Evolutionary conservation across 1,284 basidiomycete genomes (phyloP), one percentile per base, ranked within the genome.

Genomic region (Pholiota adiposa): DNA sequence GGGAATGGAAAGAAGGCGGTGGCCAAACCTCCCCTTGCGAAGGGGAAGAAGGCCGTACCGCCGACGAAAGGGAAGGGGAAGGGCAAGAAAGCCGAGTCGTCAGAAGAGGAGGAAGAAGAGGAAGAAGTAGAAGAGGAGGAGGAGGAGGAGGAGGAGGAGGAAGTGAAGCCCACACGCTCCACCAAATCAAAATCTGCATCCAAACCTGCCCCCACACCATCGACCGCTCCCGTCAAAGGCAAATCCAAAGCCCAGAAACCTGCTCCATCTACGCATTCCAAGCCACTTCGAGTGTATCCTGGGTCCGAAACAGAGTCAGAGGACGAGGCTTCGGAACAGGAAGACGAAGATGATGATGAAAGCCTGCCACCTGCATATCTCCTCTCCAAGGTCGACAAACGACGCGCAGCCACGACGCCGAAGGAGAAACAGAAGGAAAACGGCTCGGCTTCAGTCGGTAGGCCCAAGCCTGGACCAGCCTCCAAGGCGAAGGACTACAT

Each of bases 41-140:
- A 40, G 23, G 57, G 54, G 31, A 25, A 34, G 29, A 11, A 11
- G 4, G 36, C 36, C 16, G 36, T 12, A 38, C 36, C 36, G n/a
- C n/a, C n/a, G n/a, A n/a, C 16, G 36, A 54, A 57, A 27, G 52
- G 25, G 36, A 59, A 56, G 48, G 54, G 34, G n/a, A 50, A 57
- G 23, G 8, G 31, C 41, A 60, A 55, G 55, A 33, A 62, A 38
- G 34, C 23, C 33, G 52, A 4, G 38, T 29, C 36, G 18, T 16
- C 50, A 4, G 21, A 23, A 4, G 46, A 52, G 36, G 46, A 51
- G 27, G 56, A 59, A 33, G 60, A 58, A 31, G 55, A 64, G 48
- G 59, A 52, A 29, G 46, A 51, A 18, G 52, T 54, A 33, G 58
- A 58, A 31, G 53, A 63, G 48, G 59, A 60, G 18, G 57, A 54